These are phyloP conservation scores for Russula griseocarnosa DNA, from an alignment of 768 basidiomycete species.

Conservation along the genomic window DNA sequence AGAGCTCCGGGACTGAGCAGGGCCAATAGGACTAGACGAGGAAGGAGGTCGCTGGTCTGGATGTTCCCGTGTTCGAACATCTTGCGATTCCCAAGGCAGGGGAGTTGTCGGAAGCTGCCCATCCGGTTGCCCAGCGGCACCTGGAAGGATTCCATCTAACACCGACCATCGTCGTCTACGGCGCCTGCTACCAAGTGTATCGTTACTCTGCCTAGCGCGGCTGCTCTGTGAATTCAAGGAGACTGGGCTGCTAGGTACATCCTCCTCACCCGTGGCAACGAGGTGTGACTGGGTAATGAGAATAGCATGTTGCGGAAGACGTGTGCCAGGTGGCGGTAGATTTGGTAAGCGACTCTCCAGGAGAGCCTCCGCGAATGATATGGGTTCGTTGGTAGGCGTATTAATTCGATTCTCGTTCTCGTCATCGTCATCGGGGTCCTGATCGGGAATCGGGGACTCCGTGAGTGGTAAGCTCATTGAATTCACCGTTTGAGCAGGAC, in stretches of 20 bases:
- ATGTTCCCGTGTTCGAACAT: slow-evolving; percentile 3
- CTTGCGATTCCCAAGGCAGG: slow-evolving; percentile 9
- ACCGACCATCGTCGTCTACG: slow-evolving; percentile 71
- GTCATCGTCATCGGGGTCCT: slow-evolving; percentile 32
- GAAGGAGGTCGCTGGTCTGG: slow-evolving; percentile 7
- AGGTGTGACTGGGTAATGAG: slow-evolving; percentile 49
- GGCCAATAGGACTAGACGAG: not conserved
- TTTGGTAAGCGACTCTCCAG: slow-evolving; percentile 76
- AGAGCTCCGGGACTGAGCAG: slow-evolving; percentile 5
- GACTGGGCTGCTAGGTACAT: slow-evolving; percentile 43
- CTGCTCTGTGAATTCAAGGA: slow-evolving; percentile 43
- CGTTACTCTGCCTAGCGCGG: slow-evolving; percentile 17
- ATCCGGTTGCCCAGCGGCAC: slow-evolving; percentile 30
- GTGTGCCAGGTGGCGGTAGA: slow-evolving; percentile 65
- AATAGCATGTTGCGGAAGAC: slow-evolving; percentile 64
- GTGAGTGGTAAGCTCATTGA: slow-evolving; percentile 18
- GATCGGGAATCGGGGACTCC: slow-evolving; percentile 35
- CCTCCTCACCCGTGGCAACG: slow-evolving; percentile 41
- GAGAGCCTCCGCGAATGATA: slow-evolving; percentile 69
- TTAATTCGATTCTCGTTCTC: slow-evolving; percentile 21
- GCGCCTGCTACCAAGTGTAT: slow-evolving; percentile 35
- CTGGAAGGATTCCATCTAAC: slow-evolving; percentile 46
- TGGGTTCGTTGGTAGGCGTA: slow-evolving; percentile 47
- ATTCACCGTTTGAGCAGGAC: slow-evolving; percentile 17
- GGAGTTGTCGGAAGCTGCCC: not conserved